Conservation (phyloP, 2,329 filamentous ascomycete genomes). For the Fusarium protoensiforme region DNA sequence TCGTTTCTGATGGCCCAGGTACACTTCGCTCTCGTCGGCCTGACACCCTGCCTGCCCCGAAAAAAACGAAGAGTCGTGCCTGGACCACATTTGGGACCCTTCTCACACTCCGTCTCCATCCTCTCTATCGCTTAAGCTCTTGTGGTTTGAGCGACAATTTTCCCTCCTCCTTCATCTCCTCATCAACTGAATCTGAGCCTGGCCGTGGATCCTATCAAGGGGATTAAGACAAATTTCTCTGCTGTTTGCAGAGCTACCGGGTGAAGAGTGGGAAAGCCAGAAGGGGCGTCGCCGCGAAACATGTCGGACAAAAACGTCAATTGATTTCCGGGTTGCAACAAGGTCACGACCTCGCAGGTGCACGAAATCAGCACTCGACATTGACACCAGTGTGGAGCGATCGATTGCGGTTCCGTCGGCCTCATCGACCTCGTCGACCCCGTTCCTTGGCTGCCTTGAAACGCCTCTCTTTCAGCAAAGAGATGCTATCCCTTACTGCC, state of each 20-base stretch:
- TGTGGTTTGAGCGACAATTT: neutral
- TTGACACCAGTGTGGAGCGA: conserved; percentile 10
- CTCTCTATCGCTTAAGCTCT: neutral
- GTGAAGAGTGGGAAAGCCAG: neutral
- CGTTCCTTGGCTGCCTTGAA: neutral
- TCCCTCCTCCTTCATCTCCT: neutral
- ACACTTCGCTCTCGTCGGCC: conserved; percentile 4
- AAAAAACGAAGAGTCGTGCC: conserved; percentile 9
- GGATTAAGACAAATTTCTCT: neutral
- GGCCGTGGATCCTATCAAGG: neutral
- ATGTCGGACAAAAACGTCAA: conserved; percentile 30
- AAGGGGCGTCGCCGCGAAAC: neutral
- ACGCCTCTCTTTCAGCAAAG: neutral
- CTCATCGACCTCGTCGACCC: neutral
- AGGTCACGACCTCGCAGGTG: conserved; percentile 27
- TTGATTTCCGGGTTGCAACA: conserved; percentile 12
- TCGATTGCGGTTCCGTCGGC: conserved; percentile 2
- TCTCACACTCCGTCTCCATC: neutral
- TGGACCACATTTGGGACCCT: neutral
- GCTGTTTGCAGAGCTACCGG: neutral
- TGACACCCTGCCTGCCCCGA: conserved; percentile 4
- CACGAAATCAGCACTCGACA: conserved; percentile 23
- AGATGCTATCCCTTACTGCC: conserved; percentile 15
- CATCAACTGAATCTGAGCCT: conserved; percentile 1
- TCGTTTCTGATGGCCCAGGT: conserved; percentile 6